Percentiles rank a stretch among this genome's conserved stretches.
Conservation (phyloP, 148 eudicot genomes). For the Fallopia convolvulus region DNA sequence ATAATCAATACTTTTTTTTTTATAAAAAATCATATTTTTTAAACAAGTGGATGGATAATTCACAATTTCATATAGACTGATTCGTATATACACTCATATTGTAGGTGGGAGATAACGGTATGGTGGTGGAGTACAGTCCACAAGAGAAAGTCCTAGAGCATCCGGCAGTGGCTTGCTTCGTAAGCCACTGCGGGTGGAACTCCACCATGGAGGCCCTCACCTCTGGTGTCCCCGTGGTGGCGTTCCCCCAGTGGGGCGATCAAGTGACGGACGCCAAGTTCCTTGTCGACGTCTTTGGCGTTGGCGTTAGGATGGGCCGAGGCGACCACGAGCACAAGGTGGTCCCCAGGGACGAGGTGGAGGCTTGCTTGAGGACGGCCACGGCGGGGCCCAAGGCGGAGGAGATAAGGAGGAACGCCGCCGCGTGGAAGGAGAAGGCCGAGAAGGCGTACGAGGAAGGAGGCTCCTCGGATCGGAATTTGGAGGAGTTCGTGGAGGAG, state of each 20-base stretch:
- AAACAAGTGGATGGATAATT: too few species aligned
- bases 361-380: slow-evolving; percentile 43
- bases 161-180: slow-evolving; percentile 59
- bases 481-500: slow-evolving; percentile 50
- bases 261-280: slow-evolving; percentile 79
- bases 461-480: slow-evolving; percentile 53
- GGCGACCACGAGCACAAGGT: slow-evolving; percentile 48
- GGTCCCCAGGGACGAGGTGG: slow-evolving; percentile 49
- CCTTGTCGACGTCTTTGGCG: slow-evolving; percentile 50
- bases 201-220: slow-evolving; percentile 68
- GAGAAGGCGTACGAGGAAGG: slow-evolving; percentile 53
- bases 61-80: too few species aligned
- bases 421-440: slow-evolving; percentile 53
- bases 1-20: too few species aligned
- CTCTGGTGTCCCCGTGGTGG: slow-evolving; percentile 63
- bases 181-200: slow-evolving; percentile 96
- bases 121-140: slow-evolving; percentile 58
- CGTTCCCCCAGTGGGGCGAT: slow-evolving; percentile 84
- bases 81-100: neutral
- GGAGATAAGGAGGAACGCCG: slow-evolving; percentile 56
- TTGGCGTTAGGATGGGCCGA: slow-evolving; percentile 44
- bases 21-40: too few species aligned
- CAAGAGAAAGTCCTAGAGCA: slow-evolving; percentile 70
- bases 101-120: slow-evolving; percentile 11
- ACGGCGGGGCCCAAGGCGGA: slow-evolving; percentile 33